Evolutionary conservation across 2,329 filamentous ascomycete species (phyloP), one percentile per base, ranked within the genome.

Genomic region (Cercospora zeae-maydis): DNA sequence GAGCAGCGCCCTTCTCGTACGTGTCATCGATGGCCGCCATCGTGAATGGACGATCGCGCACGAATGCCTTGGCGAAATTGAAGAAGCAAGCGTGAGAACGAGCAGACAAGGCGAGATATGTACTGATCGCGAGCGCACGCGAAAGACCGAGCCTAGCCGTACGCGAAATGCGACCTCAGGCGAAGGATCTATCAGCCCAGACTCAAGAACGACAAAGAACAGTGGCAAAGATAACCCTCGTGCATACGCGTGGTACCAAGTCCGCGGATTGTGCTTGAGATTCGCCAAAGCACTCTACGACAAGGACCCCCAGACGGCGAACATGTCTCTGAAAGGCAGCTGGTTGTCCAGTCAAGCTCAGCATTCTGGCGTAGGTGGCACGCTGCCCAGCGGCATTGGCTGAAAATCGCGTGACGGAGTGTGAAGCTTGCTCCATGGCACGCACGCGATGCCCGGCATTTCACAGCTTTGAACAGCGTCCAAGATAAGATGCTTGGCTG

Each of bases 1-100:
- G 10, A 2, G 47, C 24, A 30, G 34, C 58, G n/a, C 58, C 19
- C 21, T 64, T 64, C 36, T 61, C 62, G 36, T 64, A 58, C 19
- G 52, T 45, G 24, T 27, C 6, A 14, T 39, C 36, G 19, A 30
- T 24, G 6, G 56, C 53, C n/a, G 58, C 6, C 53, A 62, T 58
- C 21, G 19, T 51, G 39, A 19, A 10, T 4, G 3, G 16, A 21
- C 16, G 16, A n/a, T 49, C 42, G 42, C 27, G 11, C n/a, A 7
- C 21, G 5, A 13, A n/a, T 33, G 27, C n/a, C 49, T 53, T 53
- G 49, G 49, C 49, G 14, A 21, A 14, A 31, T 31, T 11, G 24
- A 5, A 51, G n/a, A 51, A n/a, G 47, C 24, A 30, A 31, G 47
- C 11, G 47, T 9, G 13, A 45, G 27, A 4, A 31, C 6, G 24